These are phyloP conservation scores for Phytomonas sp. DNA, from an alignment of 208 protist genomes.

Conservation along the genomic window DNA sequence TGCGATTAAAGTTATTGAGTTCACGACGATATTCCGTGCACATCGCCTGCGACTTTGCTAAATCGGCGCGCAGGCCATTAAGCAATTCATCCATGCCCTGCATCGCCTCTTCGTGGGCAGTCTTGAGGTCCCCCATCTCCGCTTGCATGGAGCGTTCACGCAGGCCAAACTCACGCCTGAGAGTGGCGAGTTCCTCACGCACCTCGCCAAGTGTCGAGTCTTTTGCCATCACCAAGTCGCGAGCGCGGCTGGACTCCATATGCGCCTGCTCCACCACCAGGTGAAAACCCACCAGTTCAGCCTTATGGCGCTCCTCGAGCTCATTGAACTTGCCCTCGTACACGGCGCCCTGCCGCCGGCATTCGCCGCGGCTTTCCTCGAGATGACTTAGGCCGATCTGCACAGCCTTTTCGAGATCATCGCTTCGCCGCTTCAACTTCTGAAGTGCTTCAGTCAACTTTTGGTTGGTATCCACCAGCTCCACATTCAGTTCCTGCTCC, in stretches of 20 bases:
- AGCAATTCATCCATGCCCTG: conserved; percentile 71
- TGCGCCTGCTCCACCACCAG: conserved; percentile 41
- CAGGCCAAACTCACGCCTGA: conserved; percentile 44
- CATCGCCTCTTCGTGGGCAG: conserved; percentile 56
- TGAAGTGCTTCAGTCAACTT: conserved; percentile 29
- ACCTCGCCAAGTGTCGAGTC: conserved; percentile 38
- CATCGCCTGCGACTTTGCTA: conserved; percentile 47
- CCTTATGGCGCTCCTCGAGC: conserved; percentile 37
- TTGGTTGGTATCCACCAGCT: conserved; percentile 30
- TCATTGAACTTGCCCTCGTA: conserved; percentile 41
- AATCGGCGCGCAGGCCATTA: conserved; percentile 62
- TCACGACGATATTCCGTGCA: conserved; percentile 56
- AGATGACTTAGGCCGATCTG: conserved; percentile 26
- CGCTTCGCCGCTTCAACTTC: conserved; percentile 21
- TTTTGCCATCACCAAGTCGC: conserved; percentile 31
- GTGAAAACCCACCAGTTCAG: conserved; percentile 38
- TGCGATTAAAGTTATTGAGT: conserved; percentile 34
- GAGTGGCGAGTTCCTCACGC: conserved; percentile 50
- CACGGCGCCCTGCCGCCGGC: conserved; percentile 20
- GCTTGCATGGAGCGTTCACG: conserved; percentile 44
- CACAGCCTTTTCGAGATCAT: conserved; percentile 40
- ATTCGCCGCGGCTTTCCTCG: conserved; percentile 33
- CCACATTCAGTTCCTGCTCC: conserved; percentile 31
- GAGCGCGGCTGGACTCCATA: conserved; percentile 30
- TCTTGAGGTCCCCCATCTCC: conserved; percentile 43